Percentiles rank a stretch among this genome's conserved stretches.
phyloP scores from a whole-genome alignment of 345 rosid genomes.

The Hibiscus tridactylites region DNA sequence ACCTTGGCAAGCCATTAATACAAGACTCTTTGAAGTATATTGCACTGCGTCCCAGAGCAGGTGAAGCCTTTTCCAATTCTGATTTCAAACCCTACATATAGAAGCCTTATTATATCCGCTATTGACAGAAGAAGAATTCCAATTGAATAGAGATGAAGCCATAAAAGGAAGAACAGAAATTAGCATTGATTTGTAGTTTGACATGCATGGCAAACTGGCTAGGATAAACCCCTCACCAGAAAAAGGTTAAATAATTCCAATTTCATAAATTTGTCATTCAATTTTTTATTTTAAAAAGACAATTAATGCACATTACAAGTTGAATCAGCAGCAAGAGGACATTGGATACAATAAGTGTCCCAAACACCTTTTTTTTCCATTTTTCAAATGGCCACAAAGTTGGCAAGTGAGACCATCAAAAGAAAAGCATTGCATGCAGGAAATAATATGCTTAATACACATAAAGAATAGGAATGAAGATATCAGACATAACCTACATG shows the following conservation, averaged over 20 bases:
- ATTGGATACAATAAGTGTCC: not conserved
- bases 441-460: not conserved
- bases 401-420: not conserved
- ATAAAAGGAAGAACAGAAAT: not conserved
- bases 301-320: not conserved
- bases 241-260: too few relatives aligned
- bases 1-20: constrained; percentile 82
- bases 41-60: constrained; percentile 77
- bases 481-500: constrained; percentile 50
- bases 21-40: constrained; percentile 75
- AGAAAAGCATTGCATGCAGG: not conserved
- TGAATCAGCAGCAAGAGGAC: not conserved
- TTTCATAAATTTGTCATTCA: too few relatives aligned
- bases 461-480: not conserved
- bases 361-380: not conserved
- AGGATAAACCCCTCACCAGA: too few relatives aligned
- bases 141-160: not conserved
- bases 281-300: too few relatives aligned
- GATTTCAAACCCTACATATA: constrained; percentile 72
- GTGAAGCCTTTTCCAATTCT: constrained; percentile 90
- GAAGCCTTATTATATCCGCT: not conserved
- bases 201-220: too few relatives aligned
- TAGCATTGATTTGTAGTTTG: not conserved
- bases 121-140: not conserved
- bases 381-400: not conserved